These are phyloP conservation scores for Torulaspora quercuum DNA, from an alignment of 805 yeast species.

Conservation along the genomic window DNA sequence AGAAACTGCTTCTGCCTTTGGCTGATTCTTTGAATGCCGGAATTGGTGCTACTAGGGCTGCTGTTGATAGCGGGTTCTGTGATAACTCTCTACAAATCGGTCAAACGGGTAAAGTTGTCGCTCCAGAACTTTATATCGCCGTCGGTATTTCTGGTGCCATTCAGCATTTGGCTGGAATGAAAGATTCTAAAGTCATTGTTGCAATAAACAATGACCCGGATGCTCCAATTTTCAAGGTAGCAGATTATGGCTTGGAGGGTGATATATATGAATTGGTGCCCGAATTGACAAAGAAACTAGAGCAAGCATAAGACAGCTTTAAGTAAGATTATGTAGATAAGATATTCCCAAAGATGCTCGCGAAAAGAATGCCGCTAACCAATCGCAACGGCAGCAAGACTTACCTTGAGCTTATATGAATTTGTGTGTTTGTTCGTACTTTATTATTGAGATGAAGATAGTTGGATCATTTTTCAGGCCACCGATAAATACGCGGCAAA, in stretches of 20 bases:
- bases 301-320: conserved; percentile 1
- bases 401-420: too few relatives aligned
- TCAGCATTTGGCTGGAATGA: conserved; percentile 98
- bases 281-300: conserved; percentile 75
- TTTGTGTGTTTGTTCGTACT: too few relatives aligned
- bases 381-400: too few relatives aligned
- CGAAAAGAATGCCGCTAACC: too few relatives aligned
- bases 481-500: too few relatives aligned
- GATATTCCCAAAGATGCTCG: too few relatives aligned
- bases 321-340: not conserved
- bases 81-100: conserved; percentile 97
- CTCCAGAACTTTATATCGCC: conserved; percentile 91
- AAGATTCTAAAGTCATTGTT: conserved; percentile 88
- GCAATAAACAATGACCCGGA: conserved; percentile 94
- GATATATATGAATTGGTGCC: conserved; percentile 85
- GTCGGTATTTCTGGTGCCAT: conserved; percentile 96
- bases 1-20: conserved; percentile 68
- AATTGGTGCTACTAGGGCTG: conserved; percentile 97
- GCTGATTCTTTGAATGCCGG: conserved; percentile 86
- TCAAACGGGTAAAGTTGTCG: conserved; percentile 96
- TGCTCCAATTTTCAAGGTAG: conserved; percentile 86
- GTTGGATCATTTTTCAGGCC: too few relatives aligned
- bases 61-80: conserved; percentile 93
- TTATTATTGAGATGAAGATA: too few relatives aligned
- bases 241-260: conserved; percentile 87